Conservation (phyloP, 805 yeast species). For the Millerozyma acaciae region DNA sequence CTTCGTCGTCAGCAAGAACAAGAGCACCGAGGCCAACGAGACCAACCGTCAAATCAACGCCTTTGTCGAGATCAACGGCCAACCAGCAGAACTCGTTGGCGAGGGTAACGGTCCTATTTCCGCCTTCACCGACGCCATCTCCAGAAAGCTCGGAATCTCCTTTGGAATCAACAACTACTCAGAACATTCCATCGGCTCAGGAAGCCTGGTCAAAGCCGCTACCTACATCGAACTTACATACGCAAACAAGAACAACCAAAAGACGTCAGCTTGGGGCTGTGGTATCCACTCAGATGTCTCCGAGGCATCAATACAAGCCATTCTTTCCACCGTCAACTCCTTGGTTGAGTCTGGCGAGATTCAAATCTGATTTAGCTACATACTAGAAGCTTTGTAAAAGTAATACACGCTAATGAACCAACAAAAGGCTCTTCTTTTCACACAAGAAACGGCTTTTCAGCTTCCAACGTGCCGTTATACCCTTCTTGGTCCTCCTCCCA, state of each 20-base stretch:
- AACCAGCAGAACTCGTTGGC: conserved; percentile 42
- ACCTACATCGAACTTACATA: conserved; percentile 59
- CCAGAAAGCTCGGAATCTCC: conserved; percentile 46
- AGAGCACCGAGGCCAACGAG: conserved; percentile 17
- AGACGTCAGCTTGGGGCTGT: conserved; percentile 39
- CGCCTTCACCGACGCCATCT: conserved; percentile 62
- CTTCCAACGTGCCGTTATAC: no score
- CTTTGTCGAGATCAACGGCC: conserved; percentile 19
- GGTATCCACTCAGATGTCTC: conserved; percentile 42
- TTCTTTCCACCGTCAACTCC: conserved; percentile 53
- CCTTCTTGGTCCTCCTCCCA: no score
- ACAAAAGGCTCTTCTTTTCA: no score
- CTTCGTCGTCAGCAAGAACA: conserved; percentile 42
- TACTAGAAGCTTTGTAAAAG: no score
- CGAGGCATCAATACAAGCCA: conserved; percentile 54
- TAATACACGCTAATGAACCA: no score
- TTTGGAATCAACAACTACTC: conserved; percentile 64
- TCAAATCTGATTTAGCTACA: no score
- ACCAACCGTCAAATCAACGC: conserved; percentile 49
- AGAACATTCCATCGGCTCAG: conserved; percentile 72
- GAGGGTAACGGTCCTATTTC: conserved; percentile 79
- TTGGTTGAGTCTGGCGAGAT: conserved; percentile 31
- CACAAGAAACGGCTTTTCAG: no score
- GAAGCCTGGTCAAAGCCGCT: conserved; percentile 70
- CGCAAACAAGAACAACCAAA: conserved; percentile 33